Conservation (phyloP, 208 protist species). For the Wallacemonas sp. region DNA sequence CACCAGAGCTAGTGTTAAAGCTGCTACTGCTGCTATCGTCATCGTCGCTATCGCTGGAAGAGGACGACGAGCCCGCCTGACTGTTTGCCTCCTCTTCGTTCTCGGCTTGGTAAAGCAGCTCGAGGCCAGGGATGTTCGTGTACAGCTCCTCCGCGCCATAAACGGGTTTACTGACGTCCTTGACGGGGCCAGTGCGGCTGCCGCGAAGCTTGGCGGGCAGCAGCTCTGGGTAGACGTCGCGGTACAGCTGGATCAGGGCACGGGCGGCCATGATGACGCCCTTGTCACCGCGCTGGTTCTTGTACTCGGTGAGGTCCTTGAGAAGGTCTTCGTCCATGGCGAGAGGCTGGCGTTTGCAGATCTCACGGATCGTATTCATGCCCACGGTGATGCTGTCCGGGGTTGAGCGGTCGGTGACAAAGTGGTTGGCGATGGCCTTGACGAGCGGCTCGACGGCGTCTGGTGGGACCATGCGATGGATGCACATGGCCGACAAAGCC, state of each 20-base stretch:
- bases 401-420: slow-evolving; percentile 93
- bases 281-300: slow-evolving; percentile 92
- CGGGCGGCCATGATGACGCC: slow-evolving; percentile 95
- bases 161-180: slow-evolving; percentile 37
- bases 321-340: slow-evolving; percentile 94
- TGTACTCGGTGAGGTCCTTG: slow-evolving; percentile 94
- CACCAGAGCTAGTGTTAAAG: slow-evolving; percentile 38
- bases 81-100: slow-evolving; percentile 12
- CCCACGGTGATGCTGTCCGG: slow-evolving; percentile 95
- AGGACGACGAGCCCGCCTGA: background rate
- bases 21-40: slow-evolving; percentile 24
- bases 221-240: slow-evolving; percentile 94
- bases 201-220: slow-evolving; percentile 93
- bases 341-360: slow-evolving; percentile 94
- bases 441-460: slow-evolving; percentile 94
- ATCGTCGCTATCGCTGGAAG: slow-evolving; percentile 14
- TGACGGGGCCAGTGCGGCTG: slow-evolving; percentile 33
- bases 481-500: slow-evolving; percentile 93
- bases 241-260: slow-evolving; percentile 95
- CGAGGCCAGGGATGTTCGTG: slow-evolving; percentile 84
- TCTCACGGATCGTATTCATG: slow-evolving; percentile 96
- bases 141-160: slow-evolving; percentile 73
- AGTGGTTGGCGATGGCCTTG: slow-evolving; percentile 94
- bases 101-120: slow-evolving; percentile 68
- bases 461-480: slow-evolving; percentile 94